phyloP scores from a whole-genome alignment of 768 basidiomycete species.

The Crassisporium funariophilum region DNA sequence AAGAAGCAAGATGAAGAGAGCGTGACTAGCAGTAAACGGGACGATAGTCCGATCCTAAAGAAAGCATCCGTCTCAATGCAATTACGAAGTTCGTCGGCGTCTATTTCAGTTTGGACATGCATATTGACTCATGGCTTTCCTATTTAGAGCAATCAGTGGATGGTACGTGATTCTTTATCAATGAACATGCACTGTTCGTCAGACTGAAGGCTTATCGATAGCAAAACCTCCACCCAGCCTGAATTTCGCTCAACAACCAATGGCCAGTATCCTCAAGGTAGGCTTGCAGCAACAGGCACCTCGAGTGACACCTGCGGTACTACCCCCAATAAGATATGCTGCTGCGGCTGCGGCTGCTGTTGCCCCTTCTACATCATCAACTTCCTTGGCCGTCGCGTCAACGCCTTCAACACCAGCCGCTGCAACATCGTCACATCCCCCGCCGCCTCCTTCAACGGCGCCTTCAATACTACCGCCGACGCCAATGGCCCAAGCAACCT shows the following conservation, averaged over 20 bases:
- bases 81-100: constrained; percentile 63
- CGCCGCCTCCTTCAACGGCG: constrained; percentile 34
- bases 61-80: constrained; percentile 66
- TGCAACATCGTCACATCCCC: constrained; percentile 30
- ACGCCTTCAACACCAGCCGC: constrained; percentile 25
- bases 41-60: constrained; percentile 80
- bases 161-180: constrained; percentile 45
- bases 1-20: constrained; percentile 87
- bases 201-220: constrained; percentile 19
- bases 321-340: constrained; percentile 88
- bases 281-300: constrained; percentile 59
- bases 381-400: constrained; percentile 49
- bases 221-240: constrained; percentile 79
- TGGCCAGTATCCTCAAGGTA: constrained; percentile 74
- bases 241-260: constrained; percentile 80
- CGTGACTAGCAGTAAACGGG: constrained; percentile 70
- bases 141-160: constrained; percentile 70
- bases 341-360: constrained; percentile 80
- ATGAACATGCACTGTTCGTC: neutral
- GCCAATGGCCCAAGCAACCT: constrained; percentile 31
- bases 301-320: constrained; percentile 51
- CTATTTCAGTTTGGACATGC: constrained; percentile 6
- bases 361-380: constrained; percentile 25
- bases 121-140: constrained; percentile 14
- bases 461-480: constrained; percentile 37